Percentiles rank a stretch among this genome's conserved stretches.
Evolutionary conservation across 306 rosid species (phyloP).

Genomic region (Inga laurina): DNA sequence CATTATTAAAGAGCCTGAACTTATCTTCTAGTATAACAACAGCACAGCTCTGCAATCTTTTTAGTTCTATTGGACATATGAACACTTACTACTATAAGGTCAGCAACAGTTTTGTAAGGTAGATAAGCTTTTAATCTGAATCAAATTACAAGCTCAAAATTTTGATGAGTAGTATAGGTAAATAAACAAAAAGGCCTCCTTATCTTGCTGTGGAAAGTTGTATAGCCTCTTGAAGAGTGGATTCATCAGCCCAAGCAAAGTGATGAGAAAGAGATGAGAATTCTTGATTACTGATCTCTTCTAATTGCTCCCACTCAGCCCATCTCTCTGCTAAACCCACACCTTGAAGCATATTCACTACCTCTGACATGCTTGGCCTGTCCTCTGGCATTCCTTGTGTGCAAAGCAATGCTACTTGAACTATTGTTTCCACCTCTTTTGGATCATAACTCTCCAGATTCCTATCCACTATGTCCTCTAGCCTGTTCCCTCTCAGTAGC

Average conservation of each 20-base stretch:
- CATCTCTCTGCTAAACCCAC: constrained; percentile 64
- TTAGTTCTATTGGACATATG: not conserved
- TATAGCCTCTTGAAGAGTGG: constrained; percentile 47
- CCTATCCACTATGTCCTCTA: constrained; percentile 60
- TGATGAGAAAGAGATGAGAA: constrained; percentile 38
- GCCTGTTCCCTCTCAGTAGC: constrained; percentile 62
- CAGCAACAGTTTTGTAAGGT: not conserved
- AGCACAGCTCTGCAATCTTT: not conserved
- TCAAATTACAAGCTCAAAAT: not conserved
- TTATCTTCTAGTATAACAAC: no score
- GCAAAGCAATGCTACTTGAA: constrained; percentile 68
- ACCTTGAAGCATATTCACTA: constrained; percentile 51
- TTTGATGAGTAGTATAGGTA: not conserved
- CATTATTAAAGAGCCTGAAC: not conserved
- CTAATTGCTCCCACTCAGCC: constrained; percentile 69
- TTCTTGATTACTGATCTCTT: constrained; percentile 43
- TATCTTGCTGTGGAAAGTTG: constrained; percentile 61
- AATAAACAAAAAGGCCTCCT: not conserved
- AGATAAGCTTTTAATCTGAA: not conserved
- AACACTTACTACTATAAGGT: not conserved
- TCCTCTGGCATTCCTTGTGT: constrained; percentile 60
- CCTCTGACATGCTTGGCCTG: constrained; percentile 64
- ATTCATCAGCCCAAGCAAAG: constrained; percentile 24
- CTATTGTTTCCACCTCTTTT: constrained; percentile 52
- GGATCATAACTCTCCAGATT: constrained; percentile 47